Evolutionary conservation across 768 basidiomycete genomes (phyloP).

Genomic region (Sarcodon aspratus): DNA sequence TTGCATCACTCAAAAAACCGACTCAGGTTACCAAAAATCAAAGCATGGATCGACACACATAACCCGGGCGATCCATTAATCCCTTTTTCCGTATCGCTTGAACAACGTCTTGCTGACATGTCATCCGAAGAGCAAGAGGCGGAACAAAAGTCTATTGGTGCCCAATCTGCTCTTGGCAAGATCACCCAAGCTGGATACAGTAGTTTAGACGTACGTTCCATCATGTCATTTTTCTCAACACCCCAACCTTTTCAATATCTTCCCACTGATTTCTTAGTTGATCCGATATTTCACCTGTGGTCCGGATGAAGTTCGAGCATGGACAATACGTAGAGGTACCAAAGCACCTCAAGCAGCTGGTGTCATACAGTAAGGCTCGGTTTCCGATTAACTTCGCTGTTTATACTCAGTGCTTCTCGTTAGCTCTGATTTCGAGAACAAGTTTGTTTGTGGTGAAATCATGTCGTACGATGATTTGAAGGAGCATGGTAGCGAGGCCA

Average conservation of each 20-base stretch:
- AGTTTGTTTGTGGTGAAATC: slow-evolving; percentile 96
- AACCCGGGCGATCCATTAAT: slow-evolving; percentile 95
- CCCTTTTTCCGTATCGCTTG: slow-evolving; percentile 92
- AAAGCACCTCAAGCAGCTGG: slow-evolving; percentile 97
- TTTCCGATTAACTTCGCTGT: not conserved
- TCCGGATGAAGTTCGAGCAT: slow-evolving; percentile 93
- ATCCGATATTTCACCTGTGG: slow-evolving; percentile 98
- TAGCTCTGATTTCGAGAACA: slow-evolving; percentile 95
- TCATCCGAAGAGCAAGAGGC: slow-evolving; percentile 60
- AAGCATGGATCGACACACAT: slow-evolving; percentile 93
- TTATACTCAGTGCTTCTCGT: not conserved
- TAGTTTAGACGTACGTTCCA: slow-evolving; percentile 58
- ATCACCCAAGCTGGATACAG: slow-evolving; percentile 93
- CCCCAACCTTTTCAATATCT: not conserved
- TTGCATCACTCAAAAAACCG: not conserved
- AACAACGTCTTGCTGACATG: slow-evolving; percentile 72
- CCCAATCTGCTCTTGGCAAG: slow-evolving; percentile 71
- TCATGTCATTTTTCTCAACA: not conserved
- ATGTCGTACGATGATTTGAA: slow-evolving; percentile 87
- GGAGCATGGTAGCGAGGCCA: slow-evolving; percentile 81
- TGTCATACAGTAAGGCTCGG: slow-evolving; percentile 76
- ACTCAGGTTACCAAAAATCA: slow-evolving; percentile 85
- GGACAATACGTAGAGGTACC: slow-evolving; percentile 91
- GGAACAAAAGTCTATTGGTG: slow-evolving; percentile 68
- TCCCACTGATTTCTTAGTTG: slow-evolving; percentile 32